Percentiles rank a stretch among this genome's conserved stretches.
phyloP scores from a whole-genome alignment of 2,329 filamentous ascomycete species.

The Ophiostoma ulmi region DNA sequence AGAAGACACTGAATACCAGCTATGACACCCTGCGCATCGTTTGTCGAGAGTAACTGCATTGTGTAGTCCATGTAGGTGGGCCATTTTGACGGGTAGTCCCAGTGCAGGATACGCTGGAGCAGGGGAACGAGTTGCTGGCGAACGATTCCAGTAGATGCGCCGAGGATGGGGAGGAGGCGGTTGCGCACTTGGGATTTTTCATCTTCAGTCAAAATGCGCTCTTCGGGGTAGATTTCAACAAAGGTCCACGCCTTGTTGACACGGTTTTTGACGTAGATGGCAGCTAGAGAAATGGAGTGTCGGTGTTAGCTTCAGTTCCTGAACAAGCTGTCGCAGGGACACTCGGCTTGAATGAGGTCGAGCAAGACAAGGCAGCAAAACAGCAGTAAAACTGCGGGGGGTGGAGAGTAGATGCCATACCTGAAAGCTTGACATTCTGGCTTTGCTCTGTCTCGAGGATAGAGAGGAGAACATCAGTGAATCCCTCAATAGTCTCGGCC shows the following conservation, averaged over 20 bases:
- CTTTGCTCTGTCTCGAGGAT: constrained; percentile 88
- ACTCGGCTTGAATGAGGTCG: too few species aligned
- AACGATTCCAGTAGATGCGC: constrained; percentile 70
- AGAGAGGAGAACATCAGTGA: constrained; percentile 83
- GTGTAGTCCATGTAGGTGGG: constrained; percentile 92
- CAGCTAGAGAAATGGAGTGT: constrained; percentile 52
- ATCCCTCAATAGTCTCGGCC: constrained; percentile 87
- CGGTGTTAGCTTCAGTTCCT: not conserved
- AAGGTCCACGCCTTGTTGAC: constrained; percentile 87
- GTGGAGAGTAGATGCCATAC: constrained; percentile 46
- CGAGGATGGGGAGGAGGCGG: constrained; percentile 83
- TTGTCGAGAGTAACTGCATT: constrained; percentile 77
- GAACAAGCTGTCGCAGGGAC: not conserved
- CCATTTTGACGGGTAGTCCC: constrained; percentile 93
- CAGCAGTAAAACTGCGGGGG: too few species aligned
- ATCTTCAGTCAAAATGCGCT: constrained; percentile 74
- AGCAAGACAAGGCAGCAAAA: too few species aligned
- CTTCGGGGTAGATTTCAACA: constrained; percentile 66
- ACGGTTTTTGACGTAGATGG: constrained; percentile 97
- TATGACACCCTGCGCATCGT: constrained; percentile 80
- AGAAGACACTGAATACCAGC: constrained; percentile 90
- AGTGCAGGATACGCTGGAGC: constrained; percentile 91
- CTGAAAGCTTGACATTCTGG: constrained; percentile 75
- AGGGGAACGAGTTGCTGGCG: constrained; percentile 91
- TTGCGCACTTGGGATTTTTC: constrained; percentile 85